Evolutionary conservation across 106 monocot genomes (phyloP), one percentile per base, ranked within the genome.

Genomic region (Chionographis japonica): DNA sequence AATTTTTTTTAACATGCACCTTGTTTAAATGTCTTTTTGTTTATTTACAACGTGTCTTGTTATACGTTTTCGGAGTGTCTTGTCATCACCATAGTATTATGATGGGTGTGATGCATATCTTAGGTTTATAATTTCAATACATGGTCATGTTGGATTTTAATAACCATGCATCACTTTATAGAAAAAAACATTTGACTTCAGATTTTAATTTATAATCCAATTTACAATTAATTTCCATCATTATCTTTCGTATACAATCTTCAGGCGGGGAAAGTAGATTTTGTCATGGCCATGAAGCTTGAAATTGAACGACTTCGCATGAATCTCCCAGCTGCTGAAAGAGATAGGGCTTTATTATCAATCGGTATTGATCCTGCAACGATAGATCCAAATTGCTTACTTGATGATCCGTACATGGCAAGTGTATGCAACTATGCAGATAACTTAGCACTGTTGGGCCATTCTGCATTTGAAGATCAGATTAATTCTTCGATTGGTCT

Each of bases 241-340:
- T 37, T 38, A 37, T 37, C 61, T 37, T 37, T 53, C 14, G 52
- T 20, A 15, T 56, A 41, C 19, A 6, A 11, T 72, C 49, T 70
- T 16, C 65, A 90, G 93, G 76, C 71, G 42, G 65, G 60, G 40
- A 62, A 63, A 46, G 42, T 99, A 61, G 74, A 68, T 66, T 99
- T 90, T 72, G 50, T 81, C 53, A 85, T 93, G 69, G 80, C 90
- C 16, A 75, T 99, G 72, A 85, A 80, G 72, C 88, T 99, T 75
- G 98, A 99, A 75, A 79, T 99, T 63, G 68, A 83, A 52, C 93
- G 98, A 14, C 73, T 93, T 60, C 74, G 58, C 18, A 59, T 76
- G n/a, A 73, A 83, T 69, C 71, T 99, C 77, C 93, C 93, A 71
- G 80, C 98, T 77, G 89, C 93, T 39, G 81, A 93, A 81, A 87